Evolutionary conservation across 2,329 filamentous ascomycete species (phyloP), one percentile per base, ranked within the genome.

Genomic region (Onygenales sp.): DNA sequence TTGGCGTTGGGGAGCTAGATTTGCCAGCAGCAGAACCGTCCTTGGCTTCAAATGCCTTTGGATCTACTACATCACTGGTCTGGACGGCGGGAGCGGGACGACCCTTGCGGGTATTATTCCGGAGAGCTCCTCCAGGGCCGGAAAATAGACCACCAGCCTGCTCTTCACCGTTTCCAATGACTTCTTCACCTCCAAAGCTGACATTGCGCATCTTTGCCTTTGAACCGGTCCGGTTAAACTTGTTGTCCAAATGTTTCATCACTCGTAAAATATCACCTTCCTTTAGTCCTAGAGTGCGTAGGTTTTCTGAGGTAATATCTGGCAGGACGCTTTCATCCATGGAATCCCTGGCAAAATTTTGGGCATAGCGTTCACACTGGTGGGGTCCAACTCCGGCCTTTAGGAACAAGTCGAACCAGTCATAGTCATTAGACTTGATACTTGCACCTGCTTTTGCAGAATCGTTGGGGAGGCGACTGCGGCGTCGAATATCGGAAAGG

Each of bases 401-500:
- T 42, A 98, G 75, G 77, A 98, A 98, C 74, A 98, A 97, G 66
- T 96, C 90, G 65, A 98, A 98, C 93, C 93, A 98, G 68, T 98
- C 93, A 67, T 97, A 95, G 47, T 93, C 85, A 1, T 86, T 77
- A 43, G 58, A 63, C 52, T 63, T 63, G 40, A 66, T 58, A 31
- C 61, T 63, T 33, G 63, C 66, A 51, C 72, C 72, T 57, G 68
- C 65, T 54, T 65, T 67, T 52, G 69, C 72, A 31, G 71, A 63
- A 42, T 67, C 63, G 2, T 70, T 75, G 17, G 37, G 52, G 32
- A 55, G 57, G 58, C 56, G 59, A 53, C 66, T 77, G 59, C 72
- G 74, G 51, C 78, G 74, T 63, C 80, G 80, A 63, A 96, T 86
- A 61, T 93, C 89, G 5, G 89, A 91, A 47, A 96, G 74, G 10